Evolutionary conservation across 75 land plant species (phyloP).

Genomic region (Pinus albicaulis): DNA sequence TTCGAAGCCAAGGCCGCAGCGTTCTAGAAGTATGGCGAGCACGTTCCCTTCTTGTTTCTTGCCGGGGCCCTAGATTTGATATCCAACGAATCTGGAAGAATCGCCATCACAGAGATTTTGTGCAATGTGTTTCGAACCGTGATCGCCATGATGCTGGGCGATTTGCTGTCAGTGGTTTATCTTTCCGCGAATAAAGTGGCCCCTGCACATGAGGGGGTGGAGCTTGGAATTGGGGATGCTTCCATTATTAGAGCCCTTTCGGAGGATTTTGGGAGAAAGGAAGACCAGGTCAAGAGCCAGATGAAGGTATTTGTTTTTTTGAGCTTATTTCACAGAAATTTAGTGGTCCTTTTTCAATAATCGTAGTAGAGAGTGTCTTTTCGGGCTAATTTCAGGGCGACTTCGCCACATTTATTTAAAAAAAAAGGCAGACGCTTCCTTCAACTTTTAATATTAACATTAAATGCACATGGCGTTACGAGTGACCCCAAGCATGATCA

Average conservation of each 20-base stretch:
- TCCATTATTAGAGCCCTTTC: constrained; percentile 74
- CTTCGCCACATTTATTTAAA: too few species aligned
- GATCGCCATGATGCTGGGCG: constrained; percentile 75
- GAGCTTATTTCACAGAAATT: too few species aligned
- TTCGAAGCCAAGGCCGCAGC: constrained; percentile 70
- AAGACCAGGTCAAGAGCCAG: constrained; percentile 80
- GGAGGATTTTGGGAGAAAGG: constrained; percentile 84
- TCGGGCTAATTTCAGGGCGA: too few species aligned
- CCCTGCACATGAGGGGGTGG: constrained; percentile 85
- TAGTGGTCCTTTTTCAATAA: too few species aligned
- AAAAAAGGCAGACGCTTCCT: too few species aligned
- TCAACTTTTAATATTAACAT: too few species aligned
- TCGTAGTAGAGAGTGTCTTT: too few species aligned
- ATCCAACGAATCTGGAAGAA: constrained; percentile 70
- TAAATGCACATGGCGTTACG: too few species aligned
- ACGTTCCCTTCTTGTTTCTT: constrained; percentile 84
- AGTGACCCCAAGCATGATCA: too few species aligned
- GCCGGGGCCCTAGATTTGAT: constrained; percentile 66
- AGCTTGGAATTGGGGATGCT: constrained; percentile 97
- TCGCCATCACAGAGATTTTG: constrained; percentile 83
- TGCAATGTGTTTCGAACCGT: constrained; percentile 91
- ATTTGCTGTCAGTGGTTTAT: constrained; percentile 79
- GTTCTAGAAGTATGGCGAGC: constrained; percentile 77
- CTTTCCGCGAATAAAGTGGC: constrained; percentile 87
- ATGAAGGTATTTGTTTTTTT: constrained; percentile 56